Evolutionary conservation across 805 yeast species (phyloP).

Genomic region (Barnettozyma botsteinii): DNA sequence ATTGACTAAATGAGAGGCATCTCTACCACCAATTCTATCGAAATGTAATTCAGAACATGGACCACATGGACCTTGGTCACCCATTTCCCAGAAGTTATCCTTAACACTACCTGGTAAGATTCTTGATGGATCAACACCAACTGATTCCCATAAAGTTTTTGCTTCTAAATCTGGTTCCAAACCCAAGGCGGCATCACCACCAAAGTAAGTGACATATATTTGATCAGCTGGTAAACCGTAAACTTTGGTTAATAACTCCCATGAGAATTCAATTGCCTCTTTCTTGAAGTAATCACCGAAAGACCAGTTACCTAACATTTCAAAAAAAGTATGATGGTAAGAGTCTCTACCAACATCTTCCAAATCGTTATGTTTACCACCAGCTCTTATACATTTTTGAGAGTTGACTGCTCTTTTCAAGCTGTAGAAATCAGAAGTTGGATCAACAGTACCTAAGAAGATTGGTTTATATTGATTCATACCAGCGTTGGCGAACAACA

Average conservation of each 20-base stretch:
- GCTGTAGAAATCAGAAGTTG: constrained; percentile 77
- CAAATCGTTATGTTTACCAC: constrained; percentile 97
- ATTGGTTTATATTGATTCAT: constrained; percentile 99
- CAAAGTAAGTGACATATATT: constrained; percentile 93
- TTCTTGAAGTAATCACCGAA: constrained; percentile 97
- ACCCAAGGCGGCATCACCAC: constrained; percentile 80
- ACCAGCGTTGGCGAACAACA: constrained; percentile 96
- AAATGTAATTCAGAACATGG: constrained; percentile 98
- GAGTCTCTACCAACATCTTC: constrained; percentile 98
- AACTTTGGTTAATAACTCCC: constrained; percentile 86
- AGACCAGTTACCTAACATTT: constrained; percentile 99
- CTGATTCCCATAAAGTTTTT: constrained; percentile 73
- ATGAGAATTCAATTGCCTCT: constrained; percentile 83
- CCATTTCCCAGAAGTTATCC: constrained; percentile 99
- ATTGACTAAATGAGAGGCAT: constrained; percentile 85
- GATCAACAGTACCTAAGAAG: constrained; percentile 95
- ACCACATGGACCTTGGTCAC: constrained; percentile 99
- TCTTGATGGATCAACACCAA: constrained; percentile 89
- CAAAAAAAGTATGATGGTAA: constrained; percentile 97
- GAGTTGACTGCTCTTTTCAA: constrained; percentile 91
- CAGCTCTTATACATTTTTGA: constrained; percentile 98
- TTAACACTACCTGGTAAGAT: constrained; percentile 85
- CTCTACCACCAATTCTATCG: constrained; percentile 97
- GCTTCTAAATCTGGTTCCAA: constrained; percentile 94
- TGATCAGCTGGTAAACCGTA: constrained; percentile 76